Base-by-base conservation (phyloP, 768 basidiomycete genomes). In the Mrakia hoshinonis region DNA sequence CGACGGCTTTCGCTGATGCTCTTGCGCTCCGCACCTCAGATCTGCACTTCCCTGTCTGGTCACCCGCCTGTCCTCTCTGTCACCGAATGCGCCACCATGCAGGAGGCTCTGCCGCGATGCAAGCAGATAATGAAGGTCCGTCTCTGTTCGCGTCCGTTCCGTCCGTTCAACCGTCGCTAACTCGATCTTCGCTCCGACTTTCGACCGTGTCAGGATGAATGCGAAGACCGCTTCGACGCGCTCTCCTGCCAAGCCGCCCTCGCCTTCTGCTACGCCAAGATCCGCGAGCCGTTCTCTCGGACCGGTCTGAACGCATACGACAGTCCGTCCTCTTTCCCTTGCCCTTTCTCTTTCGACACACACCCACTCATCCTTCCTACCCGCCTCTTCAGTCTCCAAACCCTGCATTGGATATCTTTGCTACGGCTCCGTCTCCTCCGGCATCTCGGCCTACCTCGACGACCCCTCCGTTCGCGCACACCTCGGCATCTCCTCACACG, bases 31-130 rank as follows among this genome's bases (percentile, higher is more conserved):
- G 12, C 31, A 3, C 11, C 4, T 22, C 47, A 51, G n/a, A 31
- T 38, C 52, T 72, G 70, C 65, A 72, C 70, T 9, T 29, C 26
- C 29, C 52, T 72, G n/a, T 47, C 70, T 5, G 70, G 52, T 12
- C 70, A 66, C 3, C 36, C 51, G 36, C 70, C 70, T 29, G 64
- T 72, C 38, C 64, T 72, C 6, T 51, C 52, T 26, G 65, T 67
- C 6, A 22, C 43, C 3, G 52, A 66, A 26, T 72, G 70, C 24
- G 70, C 87, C 1, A 81, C 82, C 22, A 86, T 88, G 83, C 87
- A 87, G 78, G 80, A 81, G 47, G 83, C 84, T 10, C 81, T 90
- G 26, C 86, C 88, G 26, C 85, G 86, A 61, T 92, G 90, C 77
- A 79, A 85, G 74, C 82, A 82, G 72, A 82, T 82, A 47, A 82